These are phyloP conservation scores for Solanum sejunctum DNA, from an alignment of 257 asterid genomes.

Conservation along the genomic window DNA sequence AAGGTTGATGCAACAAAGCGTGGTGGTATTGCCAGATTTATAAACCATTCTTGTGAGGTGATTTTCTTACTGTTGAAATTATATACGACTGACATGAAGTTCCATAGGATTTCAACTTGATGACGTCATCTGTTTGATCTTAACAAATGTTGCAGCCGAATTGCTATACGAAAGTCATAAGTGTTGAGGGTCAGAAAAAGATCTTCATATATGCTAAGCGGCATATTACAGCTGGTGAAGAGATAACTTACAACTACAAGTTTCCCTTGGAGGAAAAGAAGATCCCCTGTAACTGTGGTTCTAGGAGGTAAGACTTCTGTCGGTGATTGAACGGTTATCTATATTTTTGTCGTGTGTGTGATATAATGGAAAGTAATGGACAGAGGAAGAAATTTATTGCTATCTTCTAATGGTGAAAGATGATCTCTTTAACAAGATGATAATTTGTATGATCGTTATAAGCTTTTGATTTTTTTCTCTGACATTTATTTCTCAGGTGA, in stretches of 20 bases:
- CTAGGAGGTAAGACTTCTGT: constrained; percentile 46
- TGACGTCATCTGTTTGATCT: constrained; percentile 8
- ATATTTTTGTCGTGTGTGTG: not conserved
- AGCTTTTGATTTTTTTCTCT: not conserved
- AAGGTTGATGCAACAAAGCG: constrained; percentile 99
- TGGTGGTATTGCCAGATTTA: constrained; percentile 95
- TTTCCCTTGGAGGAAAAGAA: constrained; percentile 95
- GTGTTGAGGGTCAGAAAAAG: constrained; percentile 94
- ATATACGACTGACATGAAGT: constrained; percentile 3
- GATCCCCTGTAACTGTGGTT: constrained; percentile 96
- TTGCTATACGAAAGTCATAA: constrained; percentile 96
- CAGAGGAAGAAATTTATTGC: not conserved
- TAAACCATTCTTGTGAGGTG: constrained; percentile 99
- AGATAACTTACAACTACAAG: constrained; percentile 89
- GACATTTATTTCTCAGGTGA: not conserved
- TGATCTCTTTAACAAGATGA: not conserved
- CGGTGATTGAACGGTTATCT: not conserved
- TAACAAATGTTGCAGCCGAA: constrained; percentile 55
- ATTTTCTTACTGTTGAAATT: constrained; percentile 3
- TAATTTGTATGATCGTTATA: not conserved
- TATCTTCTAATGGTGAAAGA: not conserved
- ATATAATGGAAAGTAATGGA: not conserved
- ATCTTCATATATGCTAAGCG: constrained; percentile 95
- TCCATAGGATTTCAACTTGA: not conserved
- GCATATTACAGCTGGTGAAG: constrained; percentile 89